Evolutionary conservation across 2,329 filamentous ascomycete species (phyloP).

Genomic region (Paraphaeosphaeria minitans): DNA sequence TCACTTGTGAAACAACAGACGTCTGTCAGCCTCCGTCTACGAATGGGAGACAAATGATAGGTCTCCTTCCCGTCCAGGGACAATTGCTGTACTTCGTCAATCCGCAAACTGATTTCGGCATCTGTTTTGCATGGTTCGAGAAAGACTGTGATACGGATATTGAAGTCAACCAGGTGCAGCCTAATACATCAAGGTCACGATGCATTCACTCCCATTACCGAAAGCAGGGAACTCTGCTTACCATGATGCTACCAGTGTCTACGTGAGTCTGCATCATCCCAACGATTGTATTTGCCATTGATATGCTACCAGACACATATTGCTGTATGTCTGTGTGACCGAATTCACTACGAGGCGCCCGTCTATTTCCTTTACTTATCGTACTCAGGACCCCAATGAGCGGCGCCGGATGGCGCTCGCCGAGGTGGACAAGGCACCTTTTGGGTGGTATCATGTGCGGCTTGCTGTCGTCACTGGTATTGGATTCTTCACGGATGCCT

Average conservation of each 20-base stretch:
- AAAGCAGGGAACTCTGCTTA: slow-evolving; percentile 16
- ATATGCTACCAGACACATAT: slow-evolving; percentile 26
- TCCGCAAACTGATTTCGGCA: neutral
- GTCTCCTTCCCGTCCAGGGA: neutral
- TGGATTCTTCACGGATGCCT: slow-evolving; percentile 88
- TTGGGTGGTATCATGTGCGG: slow-evolving; percentile 71
- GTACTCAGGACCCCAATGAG: slow-evolving; percentile 37
- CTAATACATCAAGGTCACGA: neutral
- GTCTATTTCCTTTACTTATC: neutral
- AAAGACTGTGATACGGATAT: neutral
- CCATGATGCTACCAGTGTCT: slow-evolving; percentile 15
- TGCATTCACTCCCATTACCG: slow-evolving; percentile 5
- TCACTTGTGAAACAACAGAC: neutral
- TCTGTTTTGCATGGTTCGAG: neutral
- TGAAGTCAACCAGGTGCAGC: neutral
- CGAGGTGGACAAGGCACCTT: slow-evolving; percentile 44
- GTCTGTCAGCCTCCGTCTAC: neutral
- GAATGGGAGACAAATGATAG: slow-evolving; percentile 8
- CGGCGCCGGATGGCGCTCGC: slow-evolving; percentile 43
- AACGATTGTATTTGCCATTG: neutral
- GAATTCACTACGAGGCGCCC: neutral
- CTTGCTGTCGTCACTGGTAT: slow-evolving; percentile 79
- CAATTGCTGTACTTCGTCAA: neutral
- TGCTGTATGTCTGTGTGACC: neutral
- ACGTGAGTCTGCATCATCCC: slow-evolving; percentile 5